Conservation (phyloP, 495 filamentous ascomycete species). For the Aspergillus baeticus region DNA sequence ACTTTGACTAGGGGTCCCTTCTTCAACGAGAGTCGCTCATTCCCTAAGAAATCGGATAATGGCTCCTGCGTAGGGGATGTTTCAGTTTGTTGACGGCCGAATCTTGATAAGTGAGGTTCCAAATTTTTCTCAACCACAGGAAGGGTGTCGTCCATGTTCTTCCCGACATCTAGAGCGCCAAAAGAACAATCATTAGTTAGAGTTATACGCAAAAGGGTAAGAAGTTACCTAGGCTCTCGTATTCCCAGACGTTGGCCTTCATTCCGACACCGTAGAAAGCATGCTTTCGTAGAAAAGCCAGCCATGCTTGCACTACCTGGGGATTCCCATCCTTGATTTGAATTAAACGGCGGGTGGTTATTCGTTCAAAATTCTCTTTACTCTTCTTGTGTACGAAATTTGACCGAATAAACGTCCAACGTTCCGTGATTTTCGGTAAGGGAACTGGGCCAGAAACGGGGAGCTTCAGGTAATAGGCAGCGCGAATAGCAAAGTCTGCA, state of each 20-base stretch:
- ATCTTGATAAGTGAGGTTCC: slow-evolving; percentile 60
- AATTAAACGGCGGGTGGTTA: slow-evolving; percentile 81
- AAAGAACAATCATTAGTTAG: too few species aligned
- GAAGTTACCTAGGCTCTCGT: slow-evolving; percentile 63
- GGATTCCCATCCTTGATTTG: slow-evolving; percentile 93
- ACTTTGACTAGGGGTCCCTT: slow-evolving; percentile 29
- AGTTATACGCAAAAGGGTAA: not conserved
- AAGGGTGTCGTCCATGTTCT: slow-evolving; percentile 61
- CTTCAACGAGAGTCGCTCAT: slow-evolving; percentile 30
- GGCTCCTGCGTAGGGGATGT: slow-evolving; percentile 13
- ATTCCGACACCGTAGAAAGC: slow-evolving; percentile 93
- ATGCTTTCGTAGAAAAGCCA: slow-evolving; percentile 87
- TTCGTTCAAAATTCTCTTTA: slow-evolving; percentile 95
- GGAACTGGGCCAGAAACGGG: slow-evolving; percentile 85
- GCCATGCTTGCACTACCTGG: slow-evolving; percentile 84
- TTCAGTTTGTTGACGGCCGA: slow-evolving; percentile 55
- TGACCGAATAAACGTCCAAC: slow-evolving; percentile 90
- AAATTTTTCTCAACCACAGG: slow-evolving; percentile 59
- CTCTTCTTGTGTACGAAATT: slow-evolving; percentile 96
- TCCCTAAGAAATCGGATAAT: slow-evolving; percentile 32
- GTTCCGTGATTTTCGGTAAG: slow-evolving; percentile 79
- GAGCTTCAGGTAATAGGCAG: slow-evolving; percentile 89
- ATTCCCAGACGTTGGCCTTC: slow-evolving; percentile 97
- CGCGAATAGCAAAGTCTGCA: slow-evolving; percentile 89
- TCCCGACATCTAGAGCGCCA: slow-evolving; percentile 61